A percentile compares a stretch with the other conserved stretches of the same genome.
Evolutionary conservation across 345 rosid species (phyloP).

Genomic region (Citrus reticulata): DNA sequence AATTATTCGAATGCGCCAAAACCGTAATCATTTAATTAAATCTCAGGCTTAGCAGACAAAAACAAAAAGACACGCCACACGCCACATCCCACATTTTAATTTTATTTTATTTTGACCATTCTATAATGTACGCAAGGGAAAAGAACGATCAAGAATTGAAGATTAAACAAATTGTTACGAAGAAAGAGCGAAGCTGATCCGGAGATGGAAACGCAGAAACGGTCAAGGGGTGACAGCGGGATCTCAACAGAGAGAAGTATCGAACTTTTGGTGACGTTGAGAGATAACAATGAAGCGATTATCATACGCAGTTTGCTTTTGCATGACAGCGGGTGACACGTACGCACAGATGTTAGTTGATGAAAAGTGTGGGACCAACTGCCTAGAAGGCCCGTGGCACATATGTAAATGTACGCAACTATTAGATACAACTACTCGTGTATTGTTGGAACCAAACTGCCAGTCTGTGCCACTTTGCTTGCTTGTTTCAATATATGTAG

Average conservation of each 20-base stretch:
- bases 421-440: too few relatives aligned
- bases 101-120: not conserved
- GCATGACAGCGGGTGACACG: conserved; percentile 8
- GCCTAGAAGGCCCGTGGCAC: not conserved
- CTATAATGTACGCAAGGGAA: not conserved
- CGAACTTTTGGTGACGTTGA: not conserved
- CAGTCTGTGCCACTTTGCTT: too few relatives aligned
- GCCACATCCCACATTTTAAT: too few relatives aligned
- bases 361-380: not conserved
- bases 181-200: conserved; percentile 6
- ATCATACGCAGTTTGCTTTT: too few relatives aligned
- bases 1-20: conserved; percentile 16
- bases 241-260: not conserved
- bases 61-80: not conserved
- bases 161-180: not conserved
- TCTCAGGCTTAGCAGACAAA: not conserved
- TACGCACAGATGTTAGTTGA: not conserved
- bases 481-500: too few relatives aligned
- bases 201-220: not conserved
- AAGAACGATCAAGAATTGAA: not conserved
- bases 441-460: too few relatives aligned
- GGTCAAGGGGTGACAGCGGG: not conserved
- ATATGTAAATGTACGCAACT: too few relatives aligned
- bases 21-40: not conserved
- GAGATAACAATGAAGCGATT: too few relatives aligned